Base-by-base conservation (phyloP, 352 stramenopile species). In the Globisporangium solare region DNA sequence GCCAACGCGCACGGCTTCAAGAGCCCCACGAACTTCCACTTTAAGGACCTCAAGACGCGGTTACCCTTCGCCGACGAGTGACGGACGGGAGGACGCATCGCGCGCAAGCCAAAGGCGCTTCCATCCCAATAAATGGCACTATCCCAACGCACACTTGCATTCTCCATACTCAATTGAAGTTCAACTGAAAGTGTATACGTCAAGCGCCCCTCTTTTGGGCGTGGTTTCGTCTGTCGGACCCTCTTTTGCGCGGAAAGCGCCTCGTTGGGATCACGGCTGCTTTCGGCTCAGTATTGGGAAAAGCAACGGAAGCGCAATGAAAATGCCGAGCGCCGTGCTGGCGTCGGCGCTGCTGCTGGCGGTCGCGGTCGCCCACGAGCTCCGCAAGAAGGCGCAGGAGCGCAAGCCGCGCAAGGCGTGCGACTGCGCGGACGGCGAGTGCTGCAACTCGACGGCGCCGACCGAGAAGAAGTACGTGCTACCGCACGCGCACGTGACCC, bases 401-500 rank as follows among this genome's bases (percentile, higher is more conserved):
- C 48, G 32, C 17, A 40, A 54, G 27, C 7, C 31, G 48, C 15
- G 27, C 17, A 17, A 41, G 35, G 31, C 12, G 20, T 3, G n/a
- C 14, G 21, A 35, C 15, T 32, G 7, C 20, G 17, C 24, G 47
- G 17, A 58, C n/a, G 31, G 21, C 17, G 74, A 91, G 66, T 91
- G 81, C 71, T 91, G 81, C 67, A 91, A 89, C 64, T 82, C 78
- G 32, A 71, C 47, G 47, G 55, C 55, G 53, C 27, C 59, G 52
- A 72, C 74, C 5, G 81, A 89, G 61, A 74, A 77, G 47, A 72
- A 68, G 37, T 91, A 91, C 56, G 79, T 79, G 64, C 71, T 91
- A n/a, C 81, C 81, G 13, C 75, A 74, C 27, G 76, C 81, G 15
- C 81, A 91, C 45, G 76, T 91, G 51, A 71, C 74, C 39, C 81